A percentile compares a stretch with the other conserved stretches of the same genome.
Conservation (phyloP, 805 yeast genomes). For the Wickerhamiella azymoides region DNA sequence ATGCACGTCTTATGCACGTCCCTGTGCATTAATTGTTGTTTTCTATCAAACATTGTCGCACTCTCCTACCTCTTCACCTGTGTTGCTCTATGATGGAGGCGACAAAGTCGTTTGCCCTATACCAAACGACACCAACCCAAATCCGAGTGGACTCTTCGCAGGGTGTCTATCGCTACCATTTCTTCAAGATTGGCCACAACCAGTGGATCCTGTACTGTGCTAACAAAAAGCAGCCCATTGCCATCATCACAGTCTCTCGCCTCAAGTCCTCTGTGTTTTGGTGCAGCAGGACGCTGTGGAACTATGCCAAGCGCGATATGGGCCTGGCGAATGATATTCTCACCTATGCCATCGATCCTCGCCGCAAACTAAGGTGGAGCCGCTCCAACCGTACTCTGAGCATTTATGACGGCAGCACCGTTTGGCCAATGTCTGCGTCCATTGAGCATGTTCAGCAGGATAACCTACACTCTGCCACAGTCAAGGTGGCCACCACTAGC, state of each 20-base stretch:
- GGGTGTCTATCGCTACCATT: not conserved
- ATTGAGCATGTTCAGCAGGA: too few relatives aligned
- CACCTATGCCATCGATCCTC: not conserved
- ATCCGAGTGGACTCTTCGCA: too few relatives aligned
- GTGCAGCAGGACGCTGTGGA: not conserved
- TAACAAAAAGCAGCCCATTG: not conserved
- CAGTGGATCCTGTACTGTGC: conserved; percentile 1
- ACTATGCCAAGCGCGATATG: not conserved
- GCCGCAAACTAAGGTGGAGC: conserved; percentile 4
- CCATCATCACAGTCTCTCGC: not conserved
- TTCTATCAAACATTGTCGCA: too few relatives aligned
- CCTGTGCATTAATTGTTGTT: too few relatives aligned
- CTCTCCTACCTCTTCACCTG: too few relatives aligned
- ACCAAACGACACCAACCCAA: too few relatives aligned
- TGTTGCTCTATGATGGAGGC: too few relatives aligned
- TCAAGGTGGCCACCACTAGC: not conserved
- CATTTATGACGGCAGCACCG: not conserved
- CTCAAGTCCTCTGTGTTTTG: conserved; percentile 1
- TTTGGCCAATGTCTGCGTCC: not conserved
- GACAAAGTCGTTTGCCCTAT: too few relatives aligned
- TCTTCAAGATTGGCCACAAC: not conserved
- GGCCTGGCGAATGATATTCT: not conserved
- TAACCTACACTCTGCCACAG: too few relatives aligned
- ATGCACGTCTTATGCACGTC: too few relatives aligned
- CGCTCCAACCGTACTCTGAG: not conserved